Evolutionary conservation across 345 rosid species (phyloP).

Genomic region (Acer negundo): DNA sequence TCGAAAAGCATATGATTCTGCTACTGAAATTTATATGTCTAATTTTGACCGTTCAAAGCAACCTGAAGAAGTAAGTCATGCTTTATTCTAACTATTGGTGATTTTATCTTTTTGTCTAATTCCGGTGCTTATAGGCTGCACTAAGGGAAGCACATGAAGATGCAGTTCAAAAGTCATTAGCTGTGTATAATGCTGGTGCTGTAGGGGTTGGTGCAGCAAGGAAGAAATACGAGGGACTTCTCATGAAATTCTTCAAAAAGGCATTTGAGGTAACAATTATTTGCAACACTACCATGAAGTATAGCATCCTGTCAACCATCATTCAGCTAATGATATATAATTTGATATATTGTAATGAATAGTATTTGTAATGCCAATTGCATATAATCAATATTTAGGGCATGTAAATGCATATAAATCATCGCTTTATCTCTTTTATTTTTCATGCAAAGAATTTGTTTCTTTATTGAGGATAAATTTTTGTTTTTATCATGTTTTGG

Average conservation of each 20-base stretch:
- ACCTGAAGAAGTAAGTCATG: constrained; percentile 77
- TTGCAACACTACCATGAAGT: neutral
- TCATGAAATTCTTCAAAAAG: constrained; percentile 79
- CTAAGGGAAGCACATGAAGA: constrained; percentile 91
- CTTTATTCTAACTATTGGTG: constrained; percentile 15
- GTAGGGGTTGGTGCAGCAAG: constrained; percentile 81
- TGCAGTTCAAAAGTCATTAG: constrained; percentile 73
- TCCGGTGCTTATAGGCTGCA: constrained; percentile 51
- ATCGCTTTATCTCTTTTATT: neutral
- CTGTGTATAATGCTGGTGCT: constrained; percentile 68
- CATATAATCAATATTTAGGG: neutral
- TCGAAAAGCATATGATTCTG: constrained; percentile 85
- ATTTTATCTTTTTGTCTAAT: constrained; percentile 32
- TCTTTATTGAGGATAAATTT: neutral
- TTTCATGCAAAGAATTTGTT: neutral
- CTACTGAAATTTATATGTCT: constrained; percentile 67
- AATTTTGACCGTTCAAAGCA: constrained; percentile 72
- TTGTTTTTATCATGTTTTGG: too few species aligned
- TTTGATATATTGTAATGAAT: neutral
- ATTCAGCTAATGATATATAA: neutral
- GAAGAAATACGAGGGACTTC: constrained; percentile 84
- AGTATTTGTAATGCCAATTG: neutral
- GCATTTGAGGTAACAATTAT: constrained; percentile 69
- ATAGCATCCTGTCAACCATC: neutral
- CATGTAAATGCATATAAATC: neutral